Base-by-base conservation (phyloP, 2,329 filamentous ascomycete genomes). In the Microsporum ferrugineum region DNA sequence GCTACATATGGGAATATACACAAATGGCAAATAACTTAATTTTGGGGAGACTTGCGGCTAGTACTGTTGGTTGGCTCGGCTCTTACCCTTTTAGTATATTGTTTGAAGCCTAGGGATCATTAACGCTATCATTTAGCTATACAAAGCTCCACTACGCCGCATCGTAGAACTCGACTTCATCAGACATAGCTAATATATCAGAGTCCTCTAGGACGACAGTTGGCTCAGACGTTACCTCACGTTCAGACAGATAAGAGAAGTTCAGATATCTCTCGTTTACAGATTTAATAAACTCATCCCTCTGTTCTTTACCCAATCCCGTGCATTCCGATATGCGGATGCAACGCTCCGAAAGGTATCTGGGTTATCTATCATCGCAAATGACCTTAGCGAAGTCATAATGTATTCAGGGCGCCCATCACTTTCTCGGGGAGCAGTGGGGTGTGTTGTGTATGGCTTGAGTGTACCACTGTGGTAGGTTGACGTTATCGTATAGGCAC, bases 261-360 rank as follows among this genome's bases (percentile, higher is more conserved):
- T 55, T 14, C 14, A 34, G 17, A 45, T 60, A 36, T 61, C 36
- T 36, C 56, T 59, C 60, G 49, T 76, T 75, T 31, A 69, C 71
- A 3, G 61, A 62, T 33, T 61, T 60, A 38, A 76, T 73, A 56
- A 76, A 71, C n/a, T 49, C 56, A 60, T 76, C 69, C 72, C 17
- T 23, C 17, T 23, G 17, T 23, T 23, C 17, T 23, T 23, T 23
- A 23, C 1, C 17, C 17, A 65, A 55, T 78, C 73, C 62, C 75
- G 68, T 0, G 66, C 65, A 66, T 78, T 78, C 58, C 76, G 70
- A 63, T 76, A 75, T 57, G 73, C 73, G 2, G 68, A 69, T 7
- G 68, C 70, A 17, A 75, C 76, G 58, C 70, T 14, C 10, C 67
- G 57, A 60, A 76, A 78, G 2, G 55, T 65, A 2, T 75, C 65